Conservation (phyloP, 169 alveolate species). For the Theileria annulata region DNA sequence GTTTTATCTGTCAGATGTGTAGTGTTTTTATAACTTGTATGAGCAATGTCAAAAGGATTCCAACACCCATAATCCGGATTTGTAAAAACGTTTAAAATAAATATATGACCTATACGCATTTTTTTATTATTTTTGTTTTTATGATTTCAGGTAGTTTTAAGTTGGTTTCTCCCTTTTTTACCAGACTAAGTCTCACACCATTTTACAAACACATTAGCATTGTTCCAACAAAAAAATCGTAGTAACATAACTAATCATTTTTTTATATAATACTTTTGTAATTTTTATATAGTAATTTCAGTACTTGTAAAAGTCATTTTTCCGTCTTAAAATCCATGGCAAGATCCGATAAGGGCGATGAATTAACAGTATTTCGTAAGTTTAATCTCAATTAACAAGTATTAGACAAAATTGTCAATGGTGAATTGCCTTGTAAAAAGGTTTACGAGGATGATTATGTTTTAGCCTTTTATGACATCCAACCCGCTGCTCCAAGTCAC, state of each 20-base stretch:
- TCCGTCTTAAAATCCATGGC: background rate
- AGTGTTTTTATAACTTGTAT: background rate
- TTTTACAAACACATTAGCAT: background rate
- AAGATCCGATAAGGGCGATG: background rate
- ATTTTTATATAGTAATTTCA: background rate
- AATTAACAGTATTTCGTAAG: constrained; percentile 32
- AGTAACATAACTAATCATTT: background rate
- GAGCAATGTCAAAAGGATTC: background rate
- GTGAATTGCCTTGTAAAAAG: constrained; percentile 59
- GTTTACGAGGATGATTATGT: constrained; percentile 71
- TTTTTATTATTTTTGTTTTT: background rate
- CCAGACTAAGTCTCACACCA: constrained; percentile 3
- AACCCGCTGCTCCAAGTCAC: constrained; percentile 92
- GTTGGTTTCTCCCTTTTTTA: background rate
- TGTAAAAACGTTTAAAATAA: background rate
- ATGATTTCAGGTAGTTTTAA: background rate
- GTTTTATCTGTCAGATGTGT: background rate
- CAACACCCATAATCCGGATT: constrained; percentile 10
- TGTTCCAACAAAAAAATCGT: constrained; percentile 3
- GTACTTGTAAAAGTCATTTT: background rate
- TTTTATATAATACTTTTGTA: constrained; percentile 6
- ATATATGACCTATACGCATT: background rate
- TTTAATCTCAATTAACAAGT: background rate
- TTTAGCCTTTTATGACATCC: constrained; percentile 88
- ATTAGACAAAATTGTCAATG: constrained; percentile 51